Conservation (phyloP, 352 stramenopile species). For the Pythium plurisporium region DNA sequence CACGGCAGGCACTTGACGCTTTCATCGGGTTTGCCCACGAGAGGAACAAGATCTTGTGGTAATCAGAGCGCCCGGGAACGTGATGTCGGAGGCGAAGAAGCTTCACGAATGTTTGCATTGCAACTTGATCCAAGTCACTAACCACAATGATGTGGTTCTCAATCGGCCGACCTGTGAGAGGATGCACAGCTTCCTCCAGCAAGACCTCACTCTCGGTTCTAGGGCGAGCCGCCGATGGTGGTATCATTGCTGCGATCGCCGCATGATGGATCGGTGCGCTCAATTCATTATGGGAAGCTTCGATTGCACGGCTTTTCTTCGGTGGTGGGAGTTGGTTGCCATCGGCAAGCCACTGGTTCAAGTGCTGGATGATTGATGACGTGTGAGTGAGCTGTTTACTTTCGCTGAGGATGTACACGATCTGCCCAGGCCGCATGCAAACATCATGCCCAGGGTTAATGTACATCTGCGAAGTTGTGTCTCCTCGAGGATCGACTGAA, state of each 20-base stretch:
- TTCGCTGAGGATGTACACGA: slow-evolving; percentile 68
- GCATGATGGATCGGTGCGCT: no score
- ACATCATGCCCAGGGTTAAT: slow-evolving; percentile 53
- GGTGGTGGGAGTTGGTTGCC: slow-evolving; percentile 30
- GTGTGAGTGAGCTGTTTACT: slow-evolving; percentile 55
- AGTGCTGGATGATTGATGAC: slow-evolving; percentile 32
- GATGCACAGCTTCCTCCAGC: slow-evolving; percentile 32
- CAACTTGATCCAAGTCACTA: slow-evolving; percentile 38
- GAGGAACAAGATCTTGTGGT: slow-evolving; percentile 56
- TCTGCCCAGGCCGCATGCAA: slow-evolving; percentile 34
- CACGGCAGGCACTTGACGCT: slow-evolving; percentile 14
- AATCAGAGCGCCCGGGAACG: slow-evolving; percentile 27
- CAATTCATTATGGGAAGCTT: no score
- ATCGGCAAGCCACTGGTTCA: slow-evolving; percentile 38
- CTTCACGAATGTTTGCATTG: slow-evolving; percentile 44
- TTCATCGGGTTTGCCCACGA: slow-evolving; percentile 43
- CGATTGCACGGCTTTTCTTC: background rate
- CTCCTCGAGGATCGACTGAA: no score
- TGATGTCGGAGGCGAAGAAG: slow-evolving; percentile 46
- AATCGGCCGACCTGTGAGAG: slow-evolving; percentile 21
- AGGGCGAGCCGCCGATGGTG: no score
- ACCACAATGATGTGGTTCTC: slow-evolving; percentile 61
- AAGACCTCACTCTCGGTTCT: slow-evolving; percentile 31
- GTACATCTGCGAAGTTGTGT: slow-evolving; percentile 26
- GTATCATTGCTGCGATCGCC: no score